phyloP scores from a whole-genome alignment of 202 grass and related monocot genomes.

The Bolboschoenoplectus hybrid region DNA sequence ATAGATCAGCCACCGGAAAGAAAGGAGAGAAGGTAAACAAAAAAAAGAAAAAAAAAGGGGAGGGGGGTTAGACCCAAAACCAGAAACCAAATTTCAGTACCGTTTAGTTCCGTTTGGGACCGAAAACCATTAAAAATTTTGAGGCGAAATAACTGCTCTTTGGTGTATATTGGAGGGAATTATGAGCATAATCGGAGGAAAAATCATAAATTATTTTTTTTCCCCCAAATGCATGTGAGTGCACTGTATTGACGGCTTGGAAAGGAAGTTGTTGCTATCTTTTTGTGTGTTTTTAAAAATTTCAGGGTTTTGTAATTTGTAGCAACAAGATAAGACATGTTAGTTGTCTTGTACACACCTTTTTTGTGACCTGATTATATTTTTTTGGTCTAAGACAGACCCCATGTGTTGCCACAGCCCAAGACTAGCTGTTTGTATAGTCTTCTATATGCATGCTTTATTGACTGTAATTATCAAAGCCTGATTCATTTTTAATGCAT shows the following conservation, averaged over 20 bases:
- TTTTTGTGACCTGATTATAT: slow-evolving; percentile 15
- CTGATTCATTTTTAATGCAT: neutral
- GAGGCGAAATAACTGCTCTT: neutral
- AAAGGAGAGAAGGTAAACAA: too few species aligned
- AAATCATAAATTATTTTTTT: slow-evolving; percentile 3
- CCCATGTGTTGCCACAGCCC: slow-evolving; percentile 13
- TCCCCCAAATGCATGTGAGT: slow-evolving; percentile 28
- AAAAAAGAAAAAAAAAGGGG: too few species aligned
- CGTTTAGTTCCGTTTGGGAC: neutral
- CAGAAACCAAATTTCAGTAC: neutral
- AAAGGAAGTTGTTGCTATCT: slow-evolving; percentile 29
- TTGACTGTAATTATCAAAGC: slow-evolving; percentile 17
- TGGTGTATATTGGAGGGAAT: slow-evolving; percentile 1
- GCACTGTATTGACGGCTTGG: slow-evolving; percentile 36
- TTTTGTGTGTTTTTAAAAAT: slow-evolving; percentile 14
- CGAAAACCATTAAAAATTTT: neutral
- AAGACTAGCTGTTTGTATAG: neutral
- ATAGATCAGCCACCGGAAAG: too few species aligned
- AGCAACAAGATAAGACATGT: slow-evolving; percentile 34
- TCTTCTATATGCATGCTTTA: neutral
- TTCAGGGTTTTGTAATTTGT: slow-evolving; percentile 4
- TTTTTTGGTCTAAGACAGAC: slow-evolving; percentile 11
- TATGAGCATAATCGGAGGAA: slow-evolving; percentile 25
- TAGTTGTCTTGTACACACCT: slow-evolving; percentile 38
- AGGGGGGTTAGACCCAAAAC: too few species aligned